These are phyloP conservation scores for Microdochium bolleyi DNA, from an alignment of 2,329 filamentous ascomycete species.

Conservation along the genomic window DNA sequence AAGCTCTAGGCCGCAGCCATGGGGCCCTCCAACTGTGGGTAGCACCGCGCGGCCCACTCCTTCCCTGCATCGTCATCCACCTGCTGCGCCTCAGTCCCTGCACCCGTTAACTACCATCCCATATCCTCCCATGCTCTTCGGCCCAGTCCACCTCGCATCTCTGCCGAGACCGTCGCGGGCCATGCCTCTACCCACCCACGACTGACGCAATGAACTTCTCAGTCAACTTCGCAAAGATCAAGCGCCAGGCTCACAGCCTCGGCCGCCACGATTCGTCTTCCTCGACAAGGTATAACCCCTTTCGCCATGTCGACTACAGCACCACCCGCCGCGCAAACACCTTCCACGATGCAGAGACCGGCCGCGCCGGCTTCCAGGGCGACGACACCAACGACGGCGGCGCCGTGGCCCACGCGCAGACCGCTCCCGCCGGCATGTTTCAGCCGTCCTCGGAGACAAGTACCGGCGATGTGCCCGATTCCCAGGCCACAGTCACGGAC, in stretches of 20 bases:
- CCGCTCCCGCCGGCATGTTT: neutral
- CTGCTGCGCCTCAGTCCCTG: no score
- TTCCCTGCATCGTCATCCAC: no score
- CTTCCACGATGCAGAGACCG: conserved; percentile 13
- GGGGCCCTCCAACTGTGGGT: no score
- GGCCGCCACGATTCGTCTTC: conserved; percentile 29
- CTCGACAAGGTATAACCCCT: conserved; percentile 29
- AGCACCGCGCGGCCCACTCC: no score
- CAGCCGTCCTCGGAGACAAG: neutral
- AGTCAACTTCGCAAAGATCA: conserved; percentile 39
- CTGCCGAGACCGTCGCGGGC: no score
- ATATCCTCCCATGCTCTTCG: neutral
- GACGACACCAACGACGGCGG: conserved; percentile 9
- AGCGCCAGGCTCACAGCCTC: conserved; percentile 32
- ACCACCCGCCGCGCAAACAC: conserved; percentile 20
- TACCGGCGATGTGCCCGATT: neutral
- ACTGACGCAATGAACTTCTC: conserved; percentile 11
- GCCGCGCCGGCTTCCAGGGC: conserved; percentile 10
- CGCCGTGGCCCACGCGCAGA: conserved; percentile 5
- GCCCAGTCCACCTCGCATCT: no score
- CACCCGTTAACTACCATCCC: neutral
- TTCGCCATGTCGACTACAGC: conserved; percentile 31
- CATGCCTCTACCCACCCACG: neutral
- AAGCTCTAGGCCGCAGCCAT: no score
- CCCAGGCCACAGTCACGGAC: neutral